Base-by-base conservation (phyloP, 495 filamentous ascomycete species). In the Margaritispora aquatica region DNA sequence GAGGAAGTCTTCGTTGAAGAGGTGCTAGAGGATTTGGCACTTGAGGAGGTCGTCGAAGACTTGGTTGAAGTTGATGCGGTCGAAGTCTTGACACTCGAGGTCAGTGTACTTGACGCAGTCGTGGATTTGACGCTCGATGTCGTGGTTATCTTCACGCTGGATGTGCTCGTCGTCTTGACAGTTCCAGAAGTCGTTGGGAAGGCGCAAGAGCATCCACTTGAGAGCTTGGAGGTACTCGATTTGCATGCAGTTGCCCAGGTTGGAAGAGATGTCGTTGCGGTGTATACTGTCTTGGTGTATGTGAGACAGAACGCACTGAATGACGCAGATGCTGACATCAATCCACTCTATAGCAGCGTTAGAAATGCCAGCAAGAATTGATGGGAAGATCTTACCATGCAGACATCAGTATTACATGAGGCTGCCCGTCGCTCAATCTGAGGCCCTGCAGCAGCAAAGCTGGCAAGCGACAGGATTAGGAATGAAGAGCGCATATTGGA, bases 211-310 rank as follows among this genome's bases (percentile, higher is more conserved):
- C 57, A 59, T 17, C 34, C 57, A 19, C 24, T 53, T 13, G 49
- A 53, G 5, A 59, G 19, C 19, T 44, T 59, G 1, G 49, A 53
- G 29, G 57, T 50, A 2, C 26, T 3, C 13, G 27, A 26, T 19
- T 52, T 31, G 27, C 58, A 61, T 20, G 67, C 68, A 38, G 70
- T 55, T 19, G 66, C 63, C 20, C 62, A 66, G n/a, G 68, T 66
- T 20, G 63, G 66, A 47, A 67, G 58, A n/a, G 63, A 36, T n/a
- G 51, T 55, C 1, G 58, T 55, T 7, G 51, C 58, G 10, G 51
- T 55, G 17, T 24, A 29, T 2, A 55, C 27, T 19, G 51, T 31
- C 1, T 52, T 38, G 2, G 58, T 61, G 21, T 61, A 61, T 5
- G 58, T 61, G 26, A 34, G 49, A 29, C 57, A 59, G 48, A 59